Evolutionary conservation across 1,284 basidiomycete species (phyloP).

Genomic region (Lignosus rhinocerotis): DNA sequence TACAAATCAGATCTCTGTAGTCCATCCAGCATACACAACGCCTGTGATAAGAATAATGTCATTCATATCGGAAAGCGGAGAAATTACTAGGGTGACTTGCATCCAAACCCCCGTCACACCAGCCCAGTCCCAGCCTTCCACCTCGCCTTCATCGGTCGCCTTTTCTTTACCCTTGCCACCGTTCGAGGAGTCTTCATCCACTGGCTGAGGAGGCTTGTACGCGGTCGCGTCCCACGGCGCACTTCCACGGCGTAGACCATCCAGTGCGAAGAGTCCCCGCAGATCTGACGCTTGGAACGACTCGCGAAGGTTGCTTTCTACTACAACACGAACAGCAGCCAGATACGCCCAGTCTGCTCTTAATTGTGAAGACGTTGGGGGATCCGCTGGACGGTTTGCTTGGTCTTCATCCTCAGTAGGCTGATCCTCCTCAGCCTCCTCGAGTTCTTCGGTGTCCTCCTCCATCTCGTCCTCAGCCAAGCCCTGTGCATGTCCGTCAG

Average conservation of each 20-base stretch:
- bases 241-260: slow-evolving; percentile 44
- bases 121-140: slow-evolving; percentile 60
- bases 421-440: background rate
- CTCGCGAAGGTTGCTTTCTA: slow-evolving; percentile 26
- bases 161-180: slow-evolving; percentile 15
- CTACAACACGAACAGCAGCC: slow-evolving; percentile 29
- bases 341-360: slow-evolving; percentile 32
- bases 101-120: slow-evolving; percentile 56
- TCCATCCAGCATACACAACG: slow-evolving; percentile 60
- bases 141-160: slow-evolving; percentile 1
- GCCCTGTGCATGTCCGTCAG: background rate
- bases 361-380: slow-evolving; percentile 20
- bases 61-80: background rate
- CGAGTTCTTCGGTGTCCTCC: background rate
- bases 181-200: background rate
- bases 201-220: slow-evolving; percentile 1
- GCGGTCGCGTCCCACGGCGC: slow-evolving; percentile 33
- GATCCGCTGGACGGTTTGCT: background rate
- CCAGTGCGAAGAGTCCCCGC: slow-evolving; percentile 41
- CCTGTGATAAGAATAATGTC: slow-evolving; percentile 1
- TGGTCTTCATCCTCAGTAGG: no score
- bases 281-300: slow-evolving; percentile 25
- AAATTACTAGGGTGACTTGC: slow-evolving; percentile 22
- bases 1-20: slow-evolving; percentile 53
- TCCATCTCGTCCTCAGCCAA: background rate